Percentiles rank a stretch among this genome's conserved stretches.
phyloP scores from a whole-genome alignment of 1,284 basidiomycete genomes.

The Trichosporon sp. region DNA sequence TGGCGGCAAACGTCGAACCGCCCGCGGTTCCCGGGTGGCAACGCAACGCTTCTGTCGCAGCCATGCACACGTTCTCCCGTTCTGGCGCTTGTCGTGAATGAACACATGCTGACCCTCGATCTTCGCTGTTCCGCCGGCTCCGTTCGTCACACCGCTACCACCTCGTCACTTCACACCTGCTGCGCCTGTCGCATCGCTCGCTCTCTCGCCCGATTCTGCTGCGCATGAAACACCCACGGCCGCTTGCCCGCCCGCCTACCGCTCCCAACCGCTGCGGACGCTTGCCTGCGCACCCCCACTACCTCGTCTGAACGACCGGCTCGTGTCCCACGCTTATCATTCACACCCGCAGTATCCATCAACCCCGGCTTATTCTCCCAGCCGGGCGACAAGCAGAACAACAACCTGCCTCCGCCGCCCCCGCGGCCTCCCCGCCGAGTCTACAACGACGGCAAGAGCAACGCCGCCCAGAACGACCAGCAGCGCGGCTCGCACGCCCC shows the following conservation, averaged over 20 bases:
- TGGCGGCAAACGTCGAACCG: background rate
- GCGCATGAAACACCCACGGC: too few relatives aligned
- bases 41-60: background rate
- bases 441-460: constrained; percentile 21
- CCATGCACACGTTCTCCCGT: background rate
- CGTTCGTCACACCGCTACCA: background rate
- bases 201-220: background rate
- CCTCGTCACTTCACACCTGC: background rate
- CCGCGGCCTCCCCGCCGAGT: constrained; percentile 41
- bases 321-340: background rate
- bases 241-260: too few relatives aligned
- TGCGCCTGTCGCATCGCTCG: background rate
- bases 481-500: constrained; percentile 33
- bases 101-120: background rate
- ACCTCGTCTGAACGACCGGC: background rate
- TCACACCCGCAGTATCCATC: constrained; percentile 11
- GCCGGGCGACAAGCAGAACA: constrained; percentile 9
- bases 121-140: background rate
- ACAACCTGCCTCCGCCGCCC: constrained; percentile 26
- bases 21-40: background rate
- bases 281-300: background rate
- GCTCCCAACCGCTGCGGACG: background rate
- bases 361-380: constrained; percentile 23
- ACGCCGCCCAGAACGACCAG: constrained; percentile 20
- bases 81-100: background rate